Percentiles rank a stretch among this genome's conserved stretches.
phyloP scores from a whole-genome alignment of 257 asterid species.

The Phtheirospermum japonicum region DNA sequence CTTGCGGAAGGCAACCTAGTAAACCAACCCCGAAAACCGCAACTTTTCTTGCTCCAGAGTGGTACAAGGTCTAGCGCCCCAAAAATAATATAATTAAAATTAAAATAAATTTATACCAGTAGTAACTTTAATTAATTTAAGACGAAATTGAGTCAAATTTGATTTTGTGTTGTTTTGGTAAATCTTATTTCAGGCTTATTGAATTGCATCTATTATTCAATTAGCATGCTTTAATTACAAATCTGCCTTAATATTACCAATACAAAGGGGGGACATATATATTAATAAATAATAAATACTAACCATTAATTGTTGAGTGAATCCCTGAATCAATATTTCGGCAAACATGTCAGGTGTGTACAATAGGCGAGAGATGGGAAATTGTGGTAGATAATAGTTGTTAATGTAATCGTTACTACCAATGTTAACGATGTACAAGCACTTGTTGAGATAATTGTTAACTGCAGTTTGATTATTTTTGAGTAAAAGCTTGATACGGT shows the following conservation, averaged over 20 bases:
- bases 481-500: conserved; percentile 2
- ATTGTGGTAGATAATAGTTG: conserved; percentile 39
- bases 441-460: conserved; percentile 29
- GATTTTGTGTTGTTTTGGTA: too few species aligned
- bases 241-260: too few species aligned
- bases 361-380: conserved; percentile 24
- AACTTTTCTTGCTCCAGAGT: conserved; percentile 48
- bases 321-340: conserved; percentile 24
- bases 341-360: conserved; percentile 46
- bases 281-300: neutral
- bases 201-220: too few species aligned
- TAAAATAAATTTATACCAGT: too few species aligned
- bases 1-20: conserved; percentile 49
- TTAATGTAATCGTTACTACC: conserved; percentile 68
- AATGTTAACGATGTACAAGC: conserved; percentile 47
- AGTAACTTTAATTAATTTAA: too few species aligned
- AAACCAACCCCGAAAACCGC: conserved; percentile 44
- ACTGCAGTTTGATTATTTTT: conserved; percentile 3
- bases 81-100: neutral
- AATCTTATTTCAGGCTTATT: too few species aligned
- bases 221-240: too few species aligned
- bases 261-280: too few species aligned
- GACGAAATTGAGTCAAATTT: too few species aligned
- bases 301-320: conserved; percentile 33
- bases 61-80: conserved; percentile 36